Percentiles rank a stretch among this genome's conserved stretches.
These are phyloP conservation scores for Citropsis articulata DNA, from an alignment of 345 rosid genomes.

Conservation along the genomic window DNA sequence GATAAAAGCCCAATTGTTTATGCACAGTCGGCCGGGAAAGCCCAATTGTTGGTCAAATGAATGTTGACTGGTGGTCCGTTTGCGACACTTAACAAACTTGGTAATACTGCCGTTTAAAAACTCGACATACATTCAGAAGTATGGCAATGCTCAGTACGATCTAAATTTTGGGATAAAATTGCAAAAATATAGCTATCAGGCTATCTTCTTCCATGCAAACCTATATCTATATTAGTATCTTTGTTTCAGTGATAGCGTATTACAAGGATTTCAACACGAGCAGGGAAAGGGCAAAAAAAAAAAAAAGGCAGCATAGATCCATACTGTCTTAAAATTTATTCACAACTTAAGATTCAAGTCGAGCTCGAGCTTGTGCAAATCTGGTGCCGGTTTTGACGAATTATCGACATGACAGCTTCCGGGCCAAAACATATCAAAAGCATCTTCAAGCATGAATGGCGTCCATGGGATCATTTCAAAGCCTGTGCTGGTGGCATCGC, in stretches of 20 bases:
- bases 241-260: background rate
- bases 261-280: background rate
- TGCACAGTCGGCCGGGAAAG: background rate
- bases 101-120: too few relatives aligned
- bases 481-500: conserved; percentile 14
- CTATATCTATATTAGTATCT: background rate
- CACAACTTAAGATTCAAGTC: conserved; percentile 43
- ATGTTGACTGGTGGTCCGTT: background rate
- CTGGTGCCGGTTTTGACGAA: conserved; percentile 18
- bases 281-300: background rate
- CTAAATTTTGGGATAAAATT: background rate
- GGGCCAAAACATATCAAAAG: conserved; percentile 35
- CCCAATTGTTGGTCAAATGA: background rate
- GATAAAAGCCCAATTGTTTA: background rate
- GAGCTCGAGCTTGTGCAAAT: conserved; percentile 30
- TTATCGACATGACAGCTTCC: conserved; percentile 38
- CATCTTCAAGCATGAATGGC: conserved; percentile 23
- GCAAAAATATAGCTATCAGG: background rate
- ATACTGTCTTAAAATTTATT: conserved; percentile 2
- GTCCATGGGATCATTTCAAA: conserved; percentile 20
- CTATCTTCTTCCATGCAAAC: background rate
- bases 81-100: background rate
- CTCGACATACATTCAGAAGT: background rate
- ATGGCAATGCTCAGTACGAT: background rate
- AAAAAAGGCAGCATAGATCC: background rate